Conservation (phyloP, 2,329 filamentous ascomycete genomes). For the Neurospora crassa region DNA sequence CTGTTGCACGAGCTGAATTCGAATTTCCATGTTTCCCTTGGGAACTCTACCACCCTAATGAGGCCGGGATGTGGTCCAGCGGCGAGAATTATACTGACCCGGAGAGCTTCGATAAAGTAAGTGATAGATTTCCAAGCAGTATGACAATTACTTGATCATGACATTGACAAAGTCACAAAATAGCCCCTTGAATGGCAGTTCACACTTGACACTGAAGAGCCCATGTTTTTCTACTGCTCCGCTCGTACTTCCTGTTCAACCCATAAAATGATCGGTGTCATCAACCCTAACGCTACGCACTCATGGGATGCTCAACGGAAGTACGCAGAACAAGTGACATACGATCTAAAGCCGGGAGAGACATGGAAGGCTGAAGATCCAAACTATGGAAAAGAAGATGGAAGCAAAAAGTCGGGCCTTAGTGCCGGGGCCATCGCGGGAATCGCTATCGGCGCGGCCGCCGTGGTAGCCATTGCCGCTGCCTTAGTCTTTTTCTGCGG, state of each 20-base stretch:
- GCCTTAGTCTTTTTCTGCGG: constrained; percentile 39
- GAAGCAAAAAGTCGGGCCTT: constrained; percentile 7
- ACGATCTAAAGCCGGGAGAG: constrained; percentile 47
- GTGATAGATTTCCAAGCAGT: not conserved
- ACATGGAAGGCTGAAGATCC: constrained; percentile 22
- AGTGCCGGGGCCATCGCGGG: constrained; percentile 46
- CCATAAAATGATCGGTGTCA: constrained; percentile 64
- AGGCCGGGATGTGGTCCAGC: not conserved
- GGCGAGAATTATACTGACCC: not conserved
- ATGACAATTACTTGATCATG: not conserved
- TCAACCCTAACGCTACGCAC: constrained; percentile 50
- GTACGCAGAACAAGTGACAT: constrained; percentile 35
- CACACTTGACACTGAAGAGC: too few relatives aligned
- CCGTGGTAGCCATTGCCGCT: constrained; percentile 32
- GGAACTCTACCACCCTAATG: not conserved
- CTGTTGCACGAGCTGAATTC: not conserved
- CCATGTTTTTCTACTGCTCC: constrained; percentile 53
- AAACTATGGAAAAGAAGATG: too few relatives aligned
- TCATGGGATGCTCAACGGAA: constrained; percentile 38
- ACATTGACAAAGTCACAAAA: constrained; percentile 8
- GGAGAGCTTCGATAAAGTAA: not conserved
- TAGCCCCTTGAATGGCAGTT: constrained; percentile 30
- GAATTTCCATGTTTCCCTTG: not conserved
- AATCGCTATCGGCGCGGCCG: constrained; percentile 43
- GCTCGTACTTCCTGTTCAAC: constrained; percentile 54